Conservation (phyloP, 768 basidiomycete species). For the Pulveroboletus ravenelii region DNA sequence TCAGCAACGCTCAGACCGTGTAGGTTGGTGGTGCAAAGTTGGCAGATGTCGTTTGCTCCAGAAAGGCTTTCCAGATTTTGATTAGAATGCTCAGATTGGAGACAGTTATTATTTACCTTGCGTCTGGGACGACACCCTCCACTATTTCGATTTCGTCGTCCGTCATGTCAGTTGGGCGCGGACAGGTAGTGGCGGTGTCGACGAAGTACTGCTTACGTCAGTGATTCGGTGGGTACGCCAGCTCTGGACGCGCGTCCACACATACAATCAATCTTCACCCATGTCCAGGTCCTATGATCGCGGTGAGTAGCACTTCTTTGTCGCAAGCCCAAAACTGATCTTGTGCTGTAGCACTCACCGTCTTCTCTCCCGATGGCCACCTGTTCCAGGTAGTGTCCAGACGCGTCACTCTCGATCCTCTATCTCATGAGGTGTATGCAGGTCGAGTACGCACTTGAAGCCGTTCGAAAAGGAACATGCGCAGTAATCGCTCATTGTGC, state of each 20-base stretch:
- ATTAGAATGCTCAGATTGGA: not conserved
- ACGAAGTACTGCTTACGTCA: conserved; percentile 20
- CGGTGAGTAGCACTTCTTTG: conserved; percentile 49
- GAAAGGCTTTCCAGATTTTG: conserved; percentile 8
- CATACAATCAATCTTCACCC: conserved; percentile 7
- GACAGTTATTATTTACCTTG: conserved; percentile 9
- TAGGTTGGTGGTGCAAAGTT: conserved; percentile 47
- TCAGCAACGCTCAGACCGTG: conserved; percentile 31
- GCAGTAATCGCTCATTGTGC: conserved; percentile 55
- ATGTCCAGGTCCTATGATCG: conserved; percentile 98
- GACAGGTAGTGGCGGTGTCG: conserved; percentile 9
- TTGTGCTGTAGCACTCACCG: conserved; percentile 71
- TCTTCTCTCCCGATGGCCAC: conserved; percentile 98
- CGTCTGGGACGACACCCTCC: not conserved
- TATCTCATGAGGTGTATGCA: conserved; percentile 34
- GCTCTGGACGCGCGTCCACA: conserved; percentile 49
- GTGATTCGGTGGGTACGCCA: conserved; percentile 16
- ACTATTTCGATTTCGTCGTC: conserved; percentile 28
- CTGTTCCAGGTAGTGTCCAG: conserved; percentile 76
- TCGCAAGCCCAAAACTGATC: not conserved
- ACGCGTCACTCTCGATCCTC: conserved; percentile 24
- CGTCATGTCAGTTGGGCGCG: conserved; percentile 8
- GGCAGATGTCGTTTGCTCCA: conserved; percentile 37
- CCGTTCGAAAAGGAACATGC: conserved; percentile 94
- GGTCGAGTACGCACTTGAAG: conserved; percentile 99